Base-by-base conservation (phyloP, 352 stramenopile genomes). In the Pythium phragmitis region DNA sequence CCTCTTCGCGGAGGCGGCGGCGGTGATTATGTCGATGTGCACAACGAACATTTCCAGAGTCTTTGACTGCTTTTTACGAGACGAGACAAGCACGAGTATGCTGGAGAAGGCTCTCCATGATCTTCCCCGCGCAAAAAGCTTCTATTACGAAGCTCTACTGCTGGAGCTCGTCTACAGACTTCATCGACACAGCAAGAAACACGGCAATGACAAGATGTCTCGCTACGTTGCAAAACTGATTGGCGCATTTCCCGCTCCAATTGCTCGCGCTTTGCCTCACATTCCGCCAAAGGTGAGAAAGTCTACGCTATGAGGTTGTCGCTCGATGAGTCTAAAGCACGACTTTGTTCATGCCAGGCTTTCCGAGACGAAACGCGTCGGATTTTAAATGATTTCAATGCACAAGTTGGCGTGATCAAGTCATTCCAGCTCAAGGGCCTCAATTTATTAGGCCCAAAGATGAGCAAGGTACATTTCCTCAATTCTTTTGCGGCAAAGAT, bases 331-430 rank as follows among this genome's bases (percentile, higher is more conserved):
- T 13, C 45, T 50, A n/a, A 50, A 13, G 4, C 14, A 30, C n/a
- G n/a, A 33, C 30, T 53, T 52, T 12, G 8, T 42, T 30, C 17
- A 11, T 14, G 30, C 4, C 36, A 77, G 65, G 60, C 28, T 21
- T 77, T 80, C 52, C 65, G 69, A n/a, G 63, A 77, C 17, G 60
- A 62, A 33, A 80, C 73, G 12, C 45, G 70, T 23, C 36, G 51
- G 4, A 37, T 77, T 3, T 53, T 80, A 17, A 77, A 80, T 45
- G 60, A 62, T 0, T 77, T 80, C 41, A 80, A 80, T 26, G 11
- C 33, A 3, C 12, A 59, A 34, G 67, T 70, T 28, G 67, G 73
- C 11, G 57, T 76, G 9, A 66, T 80, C 48, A 67, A 65, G 36
- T 74, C 67, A 7, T 67, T 72, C 30, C 34, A 57, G 36, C 26